phyloP scores from a whole-genome alignment of 2,329 filamentous ascomycete genomes.

The Exophiala xenobiotica region DNA sequence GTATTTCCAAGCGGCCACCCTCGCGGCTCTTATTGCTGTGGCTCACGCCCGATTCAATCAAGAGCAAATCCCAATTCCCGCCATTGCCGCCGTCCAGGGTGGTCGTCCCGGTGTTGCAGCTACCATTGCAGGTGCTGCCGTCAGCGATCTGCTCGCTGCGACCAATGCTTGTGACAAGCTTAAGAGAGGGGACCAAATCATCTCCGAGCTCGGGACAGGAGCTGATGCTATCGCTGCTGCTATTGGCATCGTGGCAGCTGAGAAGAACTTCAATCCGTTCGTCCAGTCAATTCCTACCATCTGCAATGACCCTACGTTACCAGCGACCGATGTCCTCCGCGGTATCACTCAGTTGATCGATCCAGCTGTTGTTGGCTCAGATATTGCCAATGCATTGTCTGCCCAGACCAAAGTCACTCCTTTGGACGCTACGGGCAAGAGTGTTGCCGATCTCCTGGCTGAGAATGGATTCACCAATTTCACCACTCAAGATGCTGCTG shows the following conservation, averaged over 20 bases:
- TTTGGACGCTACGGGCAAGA: constrained; percentile 60
- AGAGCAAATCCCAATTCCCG: constrained; percentile 27
- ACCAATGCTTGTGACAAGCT: constrained; percentile 68
- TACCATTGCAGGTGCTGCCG: constrained; percentile 62
- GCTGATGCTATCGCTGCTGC: constrained; percentile 62
- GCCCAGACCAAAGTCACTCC: constrained; percentile 52
- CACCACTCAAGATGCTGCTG: constrained; percentile 22
- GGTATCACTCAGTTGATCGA: constrained; percentile 69
- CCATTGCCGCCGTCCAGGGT: constrained; percentile 26
- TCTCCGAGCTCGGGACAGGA: constrained; percentile 60
- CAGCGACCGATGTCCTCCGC: constrained; percentile 59
- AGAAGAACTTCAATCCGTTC: constrained; percentile 73
- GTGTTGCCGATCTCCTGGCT: constrained; percentile 63
- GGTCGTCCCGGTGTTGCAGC: constrained; percentile 59
- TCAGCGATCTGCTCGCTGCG: constrained; percentile 62
- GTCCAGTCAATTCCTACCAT: constrained; percentile 59
- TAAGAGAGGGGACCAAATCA: constrained; percentile 62
- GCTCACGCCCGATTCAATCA: constrained; percentile 26
- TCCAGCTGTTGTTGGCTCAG: constrained; percentile 59
- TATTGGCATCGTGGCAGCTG: constrained; percentile 62
- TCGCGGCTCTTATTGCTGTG: constrained; percentile 19
- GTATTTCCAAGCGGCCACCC: constrained; percentile 9
- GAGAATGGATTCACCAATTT: constrained; percentile 65
- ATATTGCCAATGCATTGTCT: constrained; percentile 61
- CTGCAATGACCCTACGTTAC: constrained; percentile 63